Percentiles rank a stretch among this genome's conserved stretches.
Conservation (phyloP, 148 eudicot species). For the Amaranthus hypochondriacus region DNA sequence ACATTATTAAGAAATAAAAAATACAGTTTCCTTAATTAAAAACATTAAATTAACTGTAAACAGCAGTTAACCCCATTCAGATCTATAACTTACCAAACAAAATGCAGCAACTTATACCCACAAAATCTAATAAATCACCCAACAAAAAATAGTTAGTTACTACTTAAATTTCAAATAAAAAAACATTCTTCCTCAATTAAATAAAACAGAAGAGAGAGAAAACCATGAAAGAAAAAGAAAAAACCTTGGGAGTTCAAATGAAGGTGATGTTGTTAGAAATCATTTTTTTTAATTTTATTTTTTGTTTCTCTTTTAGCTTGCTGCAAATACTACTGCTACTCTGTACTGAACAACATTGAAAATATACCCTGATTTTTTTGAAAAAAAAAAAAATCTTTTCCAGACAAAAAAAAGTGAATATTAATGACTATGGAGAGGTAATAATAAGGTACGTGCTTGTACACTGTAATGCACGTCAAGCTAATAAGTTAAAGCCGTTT, state of each 20-base stretch:
- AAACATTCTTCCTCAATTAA: background rate
- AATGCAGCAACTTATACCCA: slow-evolving; percentile 21
- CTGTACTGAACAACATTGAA: slow-evolving; percentile 19
- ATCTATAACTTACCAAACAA: slow-evolving; percentile 35
- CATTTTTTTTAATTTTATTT: background rate
- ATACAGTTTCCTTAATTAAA: slow-evolving; percentile 14
- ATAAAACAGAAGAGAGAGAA: background rate
- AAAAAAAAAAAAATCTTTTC: too few relatives aligned
- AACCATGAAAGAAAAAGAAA: slow-evolving; percentile 11
- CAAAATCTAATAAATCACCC: slow-evolving; percentile 34
- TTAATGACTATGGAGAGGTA: slow-evolving; percentile 12
- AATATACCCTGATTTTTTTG: background rate
- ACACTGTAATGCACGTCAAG: background rate
- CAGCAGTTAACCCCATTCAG: slow-evolving; percentile 21
- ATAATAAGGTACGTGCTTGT: background rate
- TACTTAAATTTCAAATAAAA: background rate
- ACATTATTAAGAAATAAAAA: background rate
- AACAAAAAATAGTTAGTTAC: background rate
- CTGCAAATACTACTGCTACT: slow-evolving; percentile 19
- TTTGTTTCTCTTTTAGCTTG: background rate
- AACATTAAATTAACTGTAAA: slow-evolving; percentile 6
- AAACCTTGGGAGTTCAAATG: background rate
- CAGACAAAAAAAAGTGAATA: slow-evolving; percentile 5
- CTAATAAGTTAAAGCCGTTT: background rate
- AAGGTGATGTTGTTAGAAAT: background rate